A percentile compares a stretch with the other conserved stretches of the same genome.
These are phyloP conservation scores for Mrakia gelida DNA, from an alignment of 768 basidiomycete species.

Conservation along the genomic window DNA sequence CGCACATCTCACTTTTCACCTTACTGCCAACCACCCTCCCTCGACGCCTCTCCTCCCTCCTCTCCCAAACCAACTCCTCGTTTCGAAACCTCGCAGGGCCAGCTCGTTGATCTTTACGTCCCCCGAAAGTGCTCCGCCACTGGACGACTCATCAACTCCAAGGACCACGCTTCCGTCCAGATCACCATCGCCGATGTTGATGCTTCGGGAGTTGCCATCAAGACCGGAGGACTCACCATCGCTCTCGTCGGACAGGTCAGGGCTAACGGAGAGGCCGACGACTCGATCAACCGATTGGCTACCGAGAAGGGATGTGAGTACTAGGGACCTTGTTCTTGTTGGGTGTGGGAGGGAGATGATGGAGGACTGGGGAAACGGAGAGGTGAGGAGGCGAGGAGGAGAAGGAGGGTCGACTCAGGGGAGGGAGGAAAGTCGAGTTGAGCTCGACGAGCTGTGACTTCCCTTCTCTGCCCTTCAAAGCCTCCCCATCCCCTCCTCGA, in stretches of 20 bases:
- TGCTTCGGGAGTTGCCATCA: constrained; percentile 59
- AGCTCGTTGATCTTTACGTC: constrained; percentile 99
- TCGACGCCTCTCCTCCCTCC: neutral
- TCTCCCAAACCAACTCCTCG: neutral
- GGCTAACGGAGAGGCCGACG: constrained; percentile 92
- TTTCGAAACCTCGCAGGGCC: constrained; percentile 56
- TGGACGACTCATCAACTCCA: constrained; percentile 95
- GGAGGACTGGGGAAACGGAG: neutral
- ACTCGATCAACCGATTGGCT: constrained; percentile 91
- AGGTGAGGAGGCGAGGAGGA: neutral
- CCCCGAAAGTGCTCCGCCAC: constrained; percentile 99
- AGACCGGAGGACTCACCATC: constrained; percentile 64
- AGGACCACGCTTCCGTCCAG: constrained; percentile 98
- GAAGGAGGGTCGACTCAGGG: too few species aligned
- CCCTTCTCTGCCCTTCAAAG: too few species aligned
- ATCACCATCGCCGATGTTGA: constrained; percentile 94
- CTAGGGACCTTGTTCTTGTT: constrained; percentile 36
- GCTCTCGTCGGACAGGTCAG: constrained; percentile 92
- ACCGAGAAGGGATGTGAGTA: constrained; percentile 88
- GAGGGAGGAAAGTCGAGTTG: too few species aligned
- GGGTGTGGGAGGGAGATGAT: neutral
- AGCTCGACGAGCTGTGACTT: too few species aligned
- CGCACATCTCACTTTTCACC: neutral
- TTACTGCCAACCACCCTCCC: neutral
- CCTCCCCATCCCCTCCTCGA: too few species aligned